Evolutionary conservation across 305 asterid genomes (phyloP).

Genomic region (Fraxinus sp.): DNA sequence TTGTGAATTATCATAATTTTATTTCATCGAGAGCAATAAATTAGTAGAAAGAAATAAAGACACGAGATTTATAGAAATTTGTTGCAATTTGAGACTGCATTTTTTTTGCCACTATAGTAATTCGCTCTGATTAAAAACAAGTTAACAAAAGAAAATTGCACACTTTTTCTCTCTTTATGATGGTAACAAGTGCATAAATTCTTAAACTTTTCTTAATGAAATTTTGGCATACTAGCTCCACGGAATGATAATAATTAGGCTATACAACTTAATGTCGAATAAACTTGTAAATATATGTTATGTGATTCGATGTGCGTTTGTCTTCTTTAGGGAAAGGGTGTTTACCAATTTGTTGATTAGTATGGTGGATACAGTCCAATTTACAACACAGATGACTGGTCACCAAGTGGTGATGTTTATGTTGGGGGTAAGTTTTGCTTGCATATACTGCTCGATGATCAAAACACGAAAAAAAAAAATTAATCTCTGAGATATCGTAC

Average conservation of each 20-base stretch:
- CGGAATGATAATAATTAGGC: no score
- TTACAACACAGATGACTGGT: constrained; percentile 58
- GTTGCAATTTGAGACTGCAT: no score
- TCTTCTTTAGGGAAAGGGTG: constrained; percentile 84
- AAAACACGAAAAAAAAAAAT: no score
- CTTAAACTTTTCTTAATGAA: not conserved
- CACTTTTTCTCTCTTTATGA: no score
- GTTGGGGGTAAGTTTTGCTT: constrained; percentile 52
- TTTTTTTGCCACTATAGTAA: no score
- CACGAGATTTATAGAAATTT: no score
- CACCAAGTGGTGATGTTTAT: constrained; percentile 80
- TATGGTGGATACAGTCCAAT: constrained; percentile 99
- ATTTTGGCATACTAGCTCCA: not conserved
- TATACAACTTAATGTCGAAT: not conserved
- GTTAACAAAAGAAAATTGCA: no score
- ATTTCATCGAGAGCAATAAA: no score
- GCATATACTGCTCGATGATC: not conserved
- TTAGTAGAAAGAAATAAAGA: no score
- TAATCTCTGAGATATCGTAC: not conserved
- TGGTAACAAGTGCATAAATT: no score
- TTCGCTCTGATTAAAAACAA: no score
- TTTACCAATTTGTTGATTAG: constrained; percentile 87
- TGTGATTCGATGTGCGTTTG: not conserved
- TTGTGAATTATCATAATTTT: no score
- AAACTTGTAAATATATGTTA: not conserved